Conservation (phyloP, 306 rosid species). For the Rosa rugosa region DNA sequence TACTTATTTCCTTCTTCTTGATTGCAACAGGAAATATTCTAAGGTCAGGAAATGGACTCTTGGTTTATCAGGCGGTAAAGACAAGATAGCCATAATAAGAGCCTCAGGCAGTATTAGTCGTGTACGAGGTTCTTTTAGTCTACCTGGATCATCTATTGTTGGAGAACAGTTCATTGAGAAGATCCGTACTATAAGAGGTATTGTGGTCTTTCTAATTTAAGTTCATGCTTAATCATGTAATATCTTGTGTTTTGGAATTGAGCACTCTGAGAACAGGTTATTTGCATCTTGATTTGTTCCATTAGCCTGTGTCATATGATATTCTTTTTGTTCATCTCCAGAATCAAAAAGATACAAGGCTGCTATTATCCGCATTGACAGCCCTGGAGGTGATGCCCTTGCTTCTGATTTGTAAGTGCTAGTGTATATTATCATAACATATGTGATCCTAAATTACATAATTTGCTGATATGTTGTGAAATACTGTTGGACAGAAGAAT, state of each 20-base stretch:
- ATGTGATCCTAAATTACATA: conserved; percentile 2
- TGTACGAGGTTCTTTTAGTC: conserved; percentile 51
- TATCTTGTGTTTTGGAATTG: not conserved
- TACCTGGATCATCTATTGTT: conserved; percentile 60
- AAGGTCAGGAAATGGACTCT: conserved; percentile 74
- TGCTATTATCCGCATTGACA: conserved; percentile 89
- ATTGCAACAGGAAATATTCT: conserved; percentile 67
- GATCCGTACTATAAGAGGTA: conserved; percentile 87
- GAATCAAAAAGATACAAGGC: conserved; percentile 86
- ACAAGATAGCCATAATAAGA: conserved; percentile 83
- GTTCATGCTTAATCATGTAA: conserved; percentile 14
- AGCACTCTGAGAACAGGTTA: not conserved
- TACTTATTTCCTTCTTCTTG: conserved; percentile 9
- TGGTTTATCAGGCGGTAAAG: conserved; percentile 79
- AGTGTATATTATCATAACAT: conserved; percentile 23
- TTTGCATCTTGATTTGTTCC: not conserved
- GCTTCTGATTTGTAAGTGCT: conserved; percentile 96
- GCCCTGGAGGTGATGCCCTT: conserved; percentile 99
- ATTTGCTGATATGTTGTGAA: not conserved
- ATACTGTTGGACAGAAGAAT: not conserved
- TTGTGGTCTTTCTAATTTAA: conserved; percentile 22
- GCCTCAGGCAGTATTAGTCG: conserved; percentile 93
- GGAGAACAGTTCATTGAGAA: conserved; percentile 90
- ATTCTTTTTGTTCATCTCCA: conserved; percentile 34
- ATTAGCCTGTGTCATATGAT: conserved; percentile 14